These are phyloP conservation scores for Lasiodiplodia sp. DNA, from an alignment of 2,329 filamentous ascomycete species.

Conservation along the genomic window DNA sequence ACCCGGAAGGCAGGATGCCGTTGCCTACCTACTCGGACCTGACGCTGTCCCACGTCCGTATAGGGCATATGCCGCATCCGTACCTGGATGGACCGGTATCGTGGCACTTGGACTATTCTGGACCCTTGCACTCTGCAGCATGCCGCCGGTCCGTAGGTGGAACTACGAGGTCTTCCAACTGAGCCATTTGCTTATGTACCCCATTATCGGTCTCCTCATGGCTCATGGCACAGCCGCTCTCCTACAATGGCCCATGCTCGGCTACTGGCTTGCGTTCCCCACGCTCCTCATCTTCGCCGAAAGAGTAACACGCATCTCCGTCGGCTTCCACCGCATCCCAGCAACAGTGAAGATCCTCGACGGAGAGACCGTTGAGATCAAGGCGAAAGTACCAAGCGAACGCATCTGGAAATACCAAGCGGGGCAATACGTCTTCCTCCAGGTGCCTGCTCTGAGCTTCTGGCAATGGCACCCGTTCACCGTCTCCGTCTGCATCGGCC, in stretches of 20 bases:
- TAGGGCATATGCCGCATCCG: conserved; percentile 53
- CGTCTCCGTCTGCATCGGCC: conserved; percentile 62
- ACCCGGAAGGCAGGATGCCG: conserved; percentile 52
- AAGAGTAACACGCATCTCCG: conserved; percentile 53
- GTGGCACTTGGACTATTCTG: conserved; percentile 60
- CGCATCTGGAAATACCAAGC: conserved; percentile 62
- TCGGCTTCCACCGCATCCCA: conserved; percentile 58
- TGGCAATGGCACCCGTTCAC: conserved; percentile 69
- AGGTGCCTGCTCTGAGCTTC: conserved; percentile 60
- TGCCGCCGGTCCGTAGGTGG: conserved; percentile 59
- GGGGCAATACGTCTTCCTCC: conserved; percentile 65
- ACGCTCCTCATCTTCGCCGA: conserved; percentile 60
- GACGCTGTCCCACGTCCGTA: conserved; percentile 56
- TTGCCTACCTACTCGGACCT: conserved; percentile 55
- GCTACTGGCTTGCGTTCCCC: conserved; percentile 63
- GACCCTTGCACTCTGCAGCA: conserved; percentile 56
- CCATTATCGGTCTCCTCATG: conserved; percentile 63
- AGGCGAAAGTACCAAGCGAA: conserved; percentile 56
- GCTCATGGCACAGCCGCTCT: conserved; percentile 61
- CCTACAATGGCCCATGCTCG: conserved; percentile 64
- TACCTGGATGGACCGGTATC: conserved; percentile 61
- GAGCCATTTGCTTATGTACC: conserved; percentile 65
- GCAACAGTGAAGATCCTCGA: conserved; percentile 60
- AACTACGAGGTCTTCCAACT: conserved; percentile 66
- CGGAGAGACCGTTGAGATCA: conserved; percentile 61